Evolutionary conservation across 768 basidiomycete genomes (phyloP).

Genomic region (Punctularia strigosozonata): DNA sequence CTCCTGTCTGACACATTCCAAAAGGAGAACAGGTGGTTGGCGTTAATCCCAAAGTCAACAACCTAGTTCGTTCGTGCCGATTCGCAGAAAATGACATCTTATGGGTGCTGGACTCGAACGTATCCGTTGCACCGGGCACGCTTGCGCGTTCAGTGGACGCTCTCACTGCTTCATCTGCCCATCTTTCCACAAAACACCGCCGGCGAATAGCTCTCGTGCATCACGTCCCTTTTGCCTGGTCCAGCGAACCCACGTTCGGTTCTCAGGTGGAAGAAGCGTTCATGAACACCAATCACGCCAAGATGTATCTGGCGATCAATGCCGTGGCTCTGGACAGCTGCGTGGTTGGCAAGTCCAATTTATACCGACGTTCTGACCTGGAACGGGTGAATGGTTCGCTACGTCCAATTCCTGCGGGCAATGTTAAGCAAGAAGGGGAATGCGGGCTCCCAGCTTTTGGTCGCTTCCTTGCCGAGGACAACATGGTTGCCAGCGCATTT

Average conservation of each 20-base stretch:
- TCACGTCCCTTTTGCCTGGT: constrained; percentile 85
- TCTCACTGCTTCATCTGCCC: constrained; percentile 27
- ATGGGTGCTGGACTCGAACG: constrained; percentile 97
- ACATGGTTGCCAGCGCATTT: constrained; percentile 86
- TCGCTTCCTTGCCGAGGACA: constrained; percentile 91
- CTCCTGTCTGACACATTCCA: not conserved
- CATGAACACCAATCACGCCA: constrained; percentile 94
- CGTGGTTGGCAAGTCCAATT: constrained; percentile 91
- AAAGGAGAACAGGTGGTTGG: constrained; percentile 77
- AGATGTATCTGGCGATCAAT: constrained; percentile 96
- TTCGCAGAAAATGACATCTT: constrained; percentile 79
- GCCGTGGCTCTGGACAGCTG: constrained; percentile 84
- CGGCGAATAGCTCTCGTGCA: constrained; percentile 76
- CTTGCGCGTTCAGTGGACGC: constrained; percentile 78
- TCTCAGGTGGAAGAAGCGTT: constrained; percentile 87
- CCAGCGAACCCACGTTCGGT: constrained; percentile 60
- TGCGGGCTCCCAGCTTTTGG: constrained; percentile 71
- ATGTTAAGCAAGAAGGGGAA: constrained; percentile 19
- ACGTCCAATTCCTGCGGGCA: constrained; percentile 26
- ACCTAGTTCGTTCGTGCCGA: constrained; percentile 76
- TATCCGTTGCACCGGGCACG: constrained; percentile 65
- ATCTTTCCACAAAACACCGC: constrained; percentile 21
- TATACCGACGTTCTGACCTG: constrained; percentile 86
- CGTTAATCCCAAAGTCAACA: constrained; percentile 96
- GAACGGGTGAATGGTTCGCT: constrained; percentile 61